A percentile compares a stretch with the other conserved stretches of the same genome.
These are phyloP conservation scores for Gynochthodes officinalis DNA, from an alignment of 257 asterid genomes.

Conservation along the genomic window DNA sequence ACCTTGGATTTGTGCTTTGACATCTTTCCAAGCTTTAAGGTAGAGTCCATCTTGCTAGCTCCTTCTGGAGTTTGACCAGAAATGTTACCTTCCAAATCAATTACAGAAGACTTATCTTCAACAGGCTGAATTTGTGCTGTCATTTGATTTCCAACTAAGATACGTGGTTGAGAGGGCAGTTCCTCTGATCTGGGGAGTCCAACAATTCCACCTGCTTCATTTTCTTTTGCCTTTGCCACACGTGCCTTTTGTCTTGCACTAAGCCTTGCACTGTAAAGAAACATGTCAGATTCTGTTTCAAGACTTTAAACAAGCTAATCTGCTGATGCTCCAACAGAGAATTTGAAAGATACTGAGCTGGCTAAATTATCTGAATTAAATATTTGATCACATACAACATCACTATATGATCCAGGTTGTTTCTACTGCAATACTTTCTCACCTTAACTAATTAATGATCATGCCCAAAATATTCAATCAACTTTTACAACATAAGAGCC, in stretches of 20 bases:
- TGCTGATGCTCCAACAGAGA: background rate
- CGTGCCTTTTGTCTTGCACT: constrained; percentile 86
- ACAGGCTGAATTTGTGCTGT: constrained; percentile 28
- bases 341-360: background rate
- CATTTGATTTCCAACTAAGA: constrained; percentile 38
- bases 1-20: constrained; percentile 41
- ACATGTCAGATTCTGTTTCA: constrained; percentile 4
- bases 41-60: constrained; percentile 35
- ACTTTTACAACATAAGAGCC: background rate
- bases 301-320: background rate
- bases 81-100: constrained; percentile 28
- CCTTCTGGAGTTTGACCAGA: constrained; percentile 29
- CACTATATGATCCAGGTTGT: background rate
- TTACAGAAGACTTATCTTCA: constrained; percentile 43
- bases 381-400: background rate
- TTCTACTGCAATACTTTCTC: background rate
- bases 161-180: constrained; percentile 27
- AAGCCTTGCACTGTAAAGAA: constrained; percentile 62
- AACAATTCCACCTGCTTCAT: constrained; percentile 35
- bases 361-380: background rate
- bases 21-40: constrained; percentile 36
- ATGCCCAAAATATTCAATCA: background rate
- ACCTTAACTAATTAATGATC: background rate
- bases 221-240: constrained; percentile 44
- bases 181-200: constrained; percentile 30